A percentile compares a stretch with the other conserved stretches of the same genome.
Evolutionary conservation across 768 basidiomycete genomes (phyloP).

Genomic region (Peribolospora baueri): DNA sequence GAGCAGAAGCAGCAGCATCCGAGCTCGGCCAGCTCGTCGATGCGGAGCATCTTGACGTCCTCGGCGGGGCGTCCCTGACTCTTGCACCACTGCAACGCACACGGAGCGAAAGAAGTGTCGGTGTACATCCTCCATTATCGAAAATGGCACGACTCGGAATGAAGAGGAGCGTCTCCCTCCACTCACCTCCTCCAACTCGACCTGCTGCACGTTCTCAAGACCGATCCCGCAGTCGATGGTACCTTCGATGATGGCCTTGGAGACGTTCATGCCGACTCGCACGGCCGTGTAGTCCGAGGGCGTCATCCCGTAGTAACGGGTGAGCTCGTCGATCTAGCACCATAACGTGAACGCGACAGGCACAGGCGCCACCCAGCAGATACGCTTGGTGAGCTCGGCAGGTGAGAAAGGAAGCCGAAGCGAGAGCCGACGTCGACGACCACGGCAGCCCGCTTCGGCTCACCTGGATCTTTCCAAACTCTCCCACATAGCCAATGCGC

Average conservation of each 20-base stretch:
- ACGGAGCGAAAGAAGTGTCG: background rate
- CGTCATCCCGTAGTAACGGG: constrained; percentile 8
- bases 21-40: constrained; percentile 12
- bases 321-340: constrained; percentile 12
- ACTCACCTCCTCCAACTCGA: constrained; percentile 10
- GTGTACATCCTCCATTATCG: background rate
- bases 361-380: background rate
- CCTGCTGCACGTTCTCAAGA: constrained; percentile 11
- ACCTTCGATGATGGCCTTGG: constrained; percentile 11
- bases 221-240: constrained; percentile 13
- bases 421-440: background rate
- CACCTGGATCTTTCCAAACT: constrained; percentile 9
- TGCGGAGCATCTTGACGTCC: constrained; percentile 13
- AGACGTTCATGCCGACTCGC: constrained; percentile 14
- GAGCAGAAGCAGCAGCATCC: constrained; percentile 14
- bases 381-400: background rate
- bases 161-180: background rate
- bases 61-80: constrained; percentile 5
- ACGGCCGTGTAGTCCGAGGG: constrained; percentile 11
- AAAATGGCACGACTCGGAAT: background rate
- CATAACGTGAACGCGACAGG: background rate
- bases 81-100: constrained; percentile 1
- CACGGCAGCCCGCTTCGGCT: background rate
- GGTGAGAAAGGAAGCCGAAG: background rate
- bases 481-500: constrained; percentile 12